Evolutionary conservation across 176 grass and related monocot species (phyloP).

Genomic region (Luzula sylvatica): DNA sequence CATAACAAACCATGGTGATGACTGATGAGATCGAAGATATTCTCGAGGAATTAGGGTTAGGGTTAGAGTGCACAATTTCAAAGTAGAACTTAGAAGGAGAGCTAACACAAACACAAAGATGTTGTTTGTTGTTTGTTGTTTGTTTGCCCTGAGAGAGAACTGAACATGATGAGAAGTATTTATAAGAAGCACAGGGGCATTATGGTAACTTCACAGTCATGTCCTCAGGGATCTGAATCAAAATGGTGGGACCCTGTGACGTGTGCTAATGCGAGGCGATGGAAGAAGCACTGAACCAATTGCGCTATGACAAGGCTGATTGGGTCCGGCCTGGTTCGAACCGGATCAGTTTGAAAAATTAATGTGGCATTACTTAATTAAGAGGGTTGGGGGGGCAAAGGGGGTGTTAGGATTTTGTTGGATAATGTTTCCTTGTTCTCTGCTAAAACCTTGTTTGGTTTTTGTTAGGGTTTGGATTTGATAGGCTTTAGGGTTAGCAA

Average conservation of each 20-base stretch:
- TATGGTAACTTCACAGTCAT: background rate
- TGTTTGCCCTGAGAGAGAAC: slow-evolving; percentile 12
- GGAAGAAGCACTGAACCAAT: slow-evolving; percentile 3
- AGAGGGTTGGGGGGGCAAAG: background rate
- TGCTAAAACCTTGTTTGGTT: slow-evolving; percentile 8
- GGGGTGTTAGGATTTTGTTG: background rate
- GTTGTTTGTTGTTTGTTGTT: slow-evolving; percentile 20
- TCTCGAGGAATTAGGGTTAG: background rate
- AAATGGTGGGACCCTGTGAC: slow-evolving; percentile 16
- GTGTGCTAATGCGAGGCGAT: slow-evolving; percentile 12
- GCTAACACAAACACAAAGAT: slow-evolving; percentile 11
- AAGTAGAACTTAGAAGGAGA: slow-evolving; percentile 6
- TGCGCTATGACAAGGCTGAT: slow-evolving; percentile 13
- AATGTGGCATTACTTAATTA: slow-evolving; percentile 16
- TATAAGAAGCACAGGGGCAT: slow-evolving; percentile 5
- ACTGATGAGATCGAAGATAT: background rate
- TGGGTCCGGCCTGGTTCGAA: background rate
- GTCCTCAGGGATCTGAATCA: background rate
- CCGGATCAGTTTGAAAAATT: background rate
- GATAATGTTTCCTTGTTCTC: slow-evolving; percentile 20
- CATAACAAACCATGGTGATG: slow-evolving; percentile 33
- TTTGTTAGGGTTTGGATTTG: background rate
- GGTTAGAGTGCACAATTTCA: background rate
- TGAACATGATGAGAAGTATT: slow-evolving; percentile 7
- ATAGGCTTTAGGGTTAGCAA: too few relatives aligned